Base-by-base conservation (phyloP, 202 grass and related monocot species). In the Cymbopogon flexuosus region DNA sequence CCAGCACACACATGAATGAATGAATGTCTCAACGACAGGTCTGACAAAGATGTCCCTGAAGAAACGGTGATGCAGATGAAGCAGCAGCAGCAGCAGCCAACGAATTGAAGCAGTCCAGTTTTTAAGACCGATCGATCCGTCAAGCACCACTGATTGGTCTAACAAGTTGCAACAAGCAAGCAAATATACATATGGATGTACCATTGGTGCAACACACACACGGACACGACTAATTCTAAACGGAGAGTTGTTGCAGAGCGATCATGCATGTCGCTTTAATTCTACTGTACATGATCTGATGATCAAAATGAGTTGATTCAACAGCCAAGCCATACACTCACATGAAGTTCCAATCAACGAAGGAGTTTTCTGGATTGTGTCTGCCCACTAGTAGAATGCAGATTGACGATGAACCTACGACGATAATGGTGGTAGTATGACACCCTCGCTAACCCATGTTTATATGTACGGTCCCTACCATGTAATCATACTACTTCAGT, bases 321-420 rank as follows among this genome's bases (percentile, higher is more conserved):
- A 22, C 34, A 67, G 18, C 15, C 47, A 18, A 39, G 18, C 35
- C 18, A 8, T 67, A 41, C 65, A 41, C n/a, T 41, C 36, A 68
- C 19, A 40, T 13, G 36, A 10, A 68, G n/a, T 41, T 11, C 4
- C 4, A 41, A 41, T 67, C 18, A 19, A 54, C 5, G 6, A 13
- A 5, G 2, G 16, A 39, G 36, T 93, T 89, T 62, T 89, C 62
- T 5, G 18, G 35, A 22, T 12, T 37, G 35, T 40, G 64, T n/a
- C 35, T 19, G 35, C 56, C 9, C 16, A 54, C 18, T 54, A 54
- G 49, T 54, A 59, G 21, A 23, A 59, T 59, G 56, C 21, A 54
- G 49, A 8, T 54, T 54, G 51, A 54, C 18, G 51, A 19, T 54
- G 51, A 54, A 54, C 51, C 51, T 54, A 52, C 18, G 51, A 54